Conservation (phyloP, 768 basidiomycete genomes). For the Lactarius hengduanensis region DNA sequence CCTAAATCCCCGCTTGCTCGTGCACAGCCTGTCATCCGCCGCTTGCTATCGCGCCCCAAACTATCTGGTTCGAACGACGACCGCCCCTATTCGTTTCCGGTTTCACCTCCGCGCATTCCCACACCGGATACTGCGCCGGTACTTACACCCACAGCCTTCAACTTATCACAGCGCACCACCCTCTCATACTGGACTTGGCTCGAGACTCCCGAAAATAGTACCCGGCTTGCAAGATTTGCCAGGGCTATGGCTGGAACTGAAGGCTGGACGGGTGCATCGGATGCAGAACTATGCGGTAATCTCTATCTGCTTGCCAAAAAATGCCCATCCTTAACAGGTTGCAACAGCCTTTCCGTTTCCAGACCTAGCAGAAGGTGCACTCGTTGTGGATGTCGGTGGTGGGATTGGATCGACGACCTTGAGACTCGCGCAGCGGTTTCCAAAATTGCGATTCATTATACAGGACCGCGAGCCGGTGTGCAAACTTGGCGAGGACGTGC, state of each 20-base stretch:
- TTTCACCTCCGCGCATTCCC: conserved; percentile 9
- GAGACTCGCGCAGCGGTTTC: conserved; percentile 43
- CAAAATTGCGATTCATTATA: conserved; percentile 50
- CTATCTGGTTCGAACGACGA: conserved; percentile 19
- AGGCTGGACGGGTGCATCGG: conserved; percentile 61
- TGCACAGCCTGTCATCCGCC: conserved; percentile 25
- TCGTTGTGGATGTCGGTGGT: conserved; percentile 68
- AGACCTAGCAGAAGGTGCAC: conserved; percentile 46
- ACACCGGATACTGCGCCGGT: conserved; percentile 35
- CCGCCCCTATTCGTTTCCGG: conserved; percentile 1
- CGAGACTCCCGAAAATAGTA: conserved; percentile 50
- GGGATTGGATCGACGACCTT: conserved; percentile 58
- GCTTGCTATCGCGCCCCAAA: conserved; percentile 27
- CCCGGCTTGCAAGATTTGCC: conserved; percentile 63
- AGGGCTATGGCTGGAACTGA: conserved; percentile 73
- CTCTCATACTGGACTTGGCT: conserved; percentile 68
- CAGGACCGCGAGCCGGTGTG: conserved; percentile 60
- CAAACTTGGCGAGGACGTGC: conserved; percentile 44
- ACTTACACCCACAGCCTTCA: conserved; percentile 57
- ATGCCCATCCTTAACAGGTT: conserved; percentile 13
- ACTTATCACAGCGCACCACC: conserved; percentile 59
- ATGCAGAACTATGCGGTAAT: conserved; percentile 33
- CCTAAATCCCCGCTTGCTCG: conserved; percentile 23
- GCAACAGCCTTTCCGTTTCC: conserved; percentile 58
- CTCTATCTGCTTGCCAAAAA: not conserved